phyloP scores from a whole-genome alignment of 2,329 filamentous ascomycete genomes.

The Fusarium begoniae region DNA sequence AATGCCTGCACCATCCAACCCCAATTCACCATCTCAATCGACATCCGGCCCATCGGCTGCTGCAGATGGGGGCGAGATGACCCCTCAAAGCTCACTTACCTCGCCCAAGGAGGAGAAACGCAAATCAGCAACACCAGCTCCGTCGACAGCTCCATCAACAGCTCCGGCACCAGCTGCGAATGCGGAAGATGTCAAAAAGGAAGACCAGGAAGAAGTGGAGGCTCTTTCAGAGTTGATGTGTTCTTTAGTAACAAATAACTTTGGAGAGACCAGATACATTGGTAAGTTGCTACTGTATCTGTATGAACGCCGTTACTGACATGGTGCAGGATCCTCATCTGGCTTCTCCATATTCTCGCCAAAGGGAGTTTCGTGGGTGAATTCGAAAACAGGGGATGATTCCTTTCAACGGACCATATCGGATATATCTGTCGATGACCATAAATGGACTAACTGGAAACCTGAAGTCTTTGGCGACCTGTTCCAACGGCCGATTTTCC shows the following conservation, averaged over 20 bases:
- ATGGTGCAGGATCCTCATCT: constrained; percentile 84
- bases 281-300: constrained; percentile 61
- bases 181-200: constrained; percentile 39
- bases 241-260: constrained; percentile 93
- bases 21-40: constrained; percentile 61
- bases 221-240: constrained; percentile 98
- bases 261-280: constrained; percentile 94
- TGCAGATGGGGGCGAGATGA: constrained; percentile 54
- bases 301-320: constrained; percentile 11
- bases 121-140: constrained; percentile 41
- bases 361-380: constrained; percentile 98
- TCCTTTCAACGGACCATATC: constrained; percentile 97
- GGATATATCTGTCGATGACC: constrained; percentile 88
- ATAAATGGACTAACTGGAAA: constrained; percentile 98
- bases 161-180: constrained; percentile 6
- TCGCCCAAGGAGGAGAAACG: constrained; percentile 57
- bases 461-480: constrained; percentile 96
- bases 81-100: constrained; percentile 63
- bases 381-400: constrained; percentile 93
- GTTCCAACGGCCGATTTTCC: constrained; percentile 86
- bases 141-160: constrained; percentile 9
- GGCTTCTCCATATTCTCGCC: constrained; percentile 99
- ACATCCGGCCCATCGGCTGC: constrained; percentile 49
- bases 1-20: constrained; percentile 57
- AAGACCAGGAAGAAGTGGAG: constrained; percentile 73